Evolutionary conservation across 2,329 filamentous ascomycete species (phyloP), one percentile per base, ranked within the genome.

Genomic region (Domatiomyces globalis): DNA sequence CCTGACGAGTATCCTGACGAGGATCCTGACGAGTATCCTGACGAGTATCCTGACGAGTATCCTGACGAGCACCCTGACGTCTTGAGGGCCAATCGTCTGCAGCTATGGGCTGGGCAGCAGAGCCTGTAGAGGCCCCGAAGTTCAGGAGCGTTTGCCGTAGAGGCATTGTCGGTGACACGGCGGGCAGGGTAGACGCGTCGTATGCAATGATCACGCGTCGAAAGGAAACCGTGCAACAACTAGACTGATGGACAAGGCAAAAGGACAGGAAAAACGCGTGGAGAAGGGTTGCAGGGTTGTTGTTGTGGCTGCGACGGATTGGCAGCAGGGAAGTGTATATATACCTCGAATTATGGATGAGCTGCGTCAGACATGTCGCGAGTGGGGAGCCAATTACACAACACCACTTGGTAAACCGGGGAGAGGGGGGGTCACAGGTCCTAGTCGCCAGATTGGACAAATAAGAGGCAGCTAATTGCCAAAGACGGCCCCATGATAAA

Each of bases 81-180:
- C 45, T 22, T 19, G 52, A 45, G 48, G 18, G 2, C n/a, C 15
- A 20, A 25, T 18, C n/a, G 20, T 29, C 8, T 2, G 5, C 29
- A 22, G 45, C 12, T 8, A 17, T 5, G 20, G 45, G 9, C 2
- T 5, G 20, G 45, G 9, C 2, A 25, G 27, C 45, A 22, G 33
- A 27, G 49, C 25, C 19, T 19, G n/a, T 5, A 15, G 15, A 5
- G 19, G 46, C n/a, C n/a, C 4, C 25, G 45, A 62, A 62, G 48
- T 48, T 59, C 39, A 62, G 54, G 17, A 56, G 51, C 29, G 51
- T 54, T 45, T 62, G 60, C 10, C 57, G 56, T 12, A 62, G 52
- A 49, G 55, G 60, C 60, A 62, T 62, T 50, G 51, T 27, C 19
- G 43, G 12, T n/a, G 43, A n/a, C 43, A 5, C 4, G 4, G 43